These are phyloP conservation scores for Syncephalastrum sp. DNA, from an alignment of 371 early-diverging fungal genomes.

Conservation along the genomic window DNA sequence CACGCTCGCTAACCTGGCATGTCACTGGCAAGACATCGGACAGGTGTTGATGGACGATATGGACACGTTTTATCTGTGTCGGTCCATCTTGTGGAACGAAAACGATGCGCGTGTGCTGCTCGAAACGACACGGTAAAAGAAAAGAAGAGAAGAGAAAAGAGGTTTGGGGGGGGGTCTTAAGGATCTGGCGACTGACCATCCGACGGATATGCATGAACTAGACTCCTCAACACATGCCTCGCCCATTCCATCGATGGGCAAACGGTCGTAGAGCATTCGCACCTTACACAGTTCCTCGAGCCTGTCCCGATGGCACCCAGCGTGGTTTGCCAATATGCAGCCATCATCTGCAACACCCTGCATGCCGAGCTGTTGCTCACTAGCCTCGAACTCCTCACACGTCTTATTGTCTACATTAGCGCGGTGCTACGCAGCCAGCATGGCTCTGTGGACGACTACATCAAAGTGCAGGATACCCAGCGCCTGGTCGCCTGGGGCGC, in stretches of 20 bases:
- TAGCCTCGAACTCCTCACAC: conserved; percentile 31
- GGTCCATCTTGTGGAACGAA: conserved; percentile 40
- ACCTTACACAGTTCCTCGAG: conserved; percentile 28
- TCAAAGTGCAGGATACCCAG: conserved; percentile 31
- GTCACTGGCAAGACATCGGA: conserved; percentile 34
- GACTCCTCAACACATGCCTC: conserved; percentile 35
- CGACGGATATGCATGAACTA: conserved; percentile 3
- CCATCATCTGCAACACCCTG: conserved; percentile 40
- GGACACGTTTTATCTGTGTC: conserved; percentile 35
- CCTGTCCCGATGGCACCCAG: conserved; percentile 35
- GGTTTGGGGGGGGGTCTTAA: too few species aligned
- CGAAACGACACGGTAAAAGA: conserved; percentile 35
- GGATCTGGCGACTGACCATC: too few species aligned
- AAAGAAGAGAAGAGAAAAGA: background rate
- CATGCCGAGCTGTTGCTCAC: conserved; percentile 33
- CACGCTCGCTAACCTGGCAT: conserved; percentile 41
- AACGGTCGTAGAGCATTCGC: conserved; percentile 39
- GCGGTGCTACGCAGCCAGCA: conserved; percentile 32
- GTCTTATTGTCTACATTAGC: conserved; percentile 37
- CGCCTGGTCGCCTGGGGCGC: conserved; percentile 36
- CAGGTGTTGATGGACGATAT: conserved; percentile 30
- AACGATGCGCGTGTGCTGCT: conserved; percentile 39
- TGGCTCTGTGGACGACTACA: conserved; percentile 17
- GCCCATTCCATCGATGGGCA: conserved; percentile 30
- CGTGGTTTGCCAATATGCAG: conserved; percentile 37